phyloP scores from a whole-genome alignment of 1,284 basidiomycete genomes.

The Fistulina hepatica region DNA sequence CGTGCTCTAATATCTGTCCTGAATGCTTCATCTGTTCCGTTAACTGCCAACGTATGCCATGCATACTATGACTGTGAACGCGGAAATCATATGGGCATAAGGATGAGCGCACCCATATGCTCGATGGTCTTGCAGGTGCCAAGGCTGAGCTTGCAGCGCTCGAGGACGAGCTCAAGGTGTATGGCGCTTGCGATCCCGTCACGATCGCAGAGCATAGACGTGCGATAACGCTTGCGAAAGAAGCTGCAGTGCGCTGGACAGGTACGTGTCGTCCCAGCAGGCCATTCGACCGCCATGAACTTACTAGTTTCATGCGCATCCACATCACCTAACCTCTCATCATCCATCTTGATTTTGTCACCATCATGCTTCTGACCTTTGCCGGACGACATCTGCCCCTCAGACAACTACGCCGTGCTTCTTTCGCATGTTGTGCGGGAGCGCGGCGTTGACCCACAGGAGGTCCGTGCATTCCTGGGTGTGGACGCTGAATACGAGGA shows the following conservation, averaged over 20 bases:
- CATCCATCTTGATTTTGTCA: slow-evolving; percentile 1
- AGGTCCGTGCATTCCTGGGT: slow-evolving; percentile 53
- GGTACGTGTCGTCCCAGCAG: slow-evolving; percentile 36
- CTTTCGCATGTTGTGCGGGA: slow-evolving; percentile 56
- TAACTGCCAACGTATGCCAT: not conserved
- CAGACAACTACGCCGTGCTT: slow-evolving; percentile 55
- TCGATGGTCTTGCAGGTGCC: slow-evolving; percentile 39
- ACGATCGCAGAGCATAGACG: slow-evolving; percentile 67
- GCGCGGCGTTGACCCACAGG: slow-evolving; percentile 41
- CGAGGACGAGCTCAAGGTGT: slow-evolving; percentile 59
- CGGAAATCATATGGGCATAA: no score
- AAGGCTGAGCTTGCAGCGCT: slow-evolving; percentile 48
- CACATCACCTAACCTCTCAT: slow-evolving; percentile 1
- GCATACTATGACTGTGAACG: no score
- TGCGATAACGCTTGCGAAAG: slow-evolving; percentile 62
- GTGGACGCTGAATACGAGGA: slow-evolving; percentile 68
- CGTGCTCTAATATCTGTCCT: not conserved
- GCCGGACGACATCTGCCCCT: not conserved
- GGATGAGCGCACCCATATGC: slow-evolving; percentile 41
- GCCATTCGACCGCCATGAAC: not conserved
- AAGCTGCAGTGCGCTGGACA: slow-evolving; percentile 77
- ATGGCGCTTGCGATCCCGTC: slow-evolving; percentile 74
- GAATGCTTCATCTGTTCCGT: not conserved
- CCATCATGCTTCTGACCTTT: not conserved
- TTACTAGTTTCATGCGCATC: not conserved